Percentiles rank a stretch among this genome's conserved stretches.
Evolutionary conservation across 2,329 filamentous ascomycete species (phyloP).

Genomic region (Aureobasidium leucospermi): DNA sequence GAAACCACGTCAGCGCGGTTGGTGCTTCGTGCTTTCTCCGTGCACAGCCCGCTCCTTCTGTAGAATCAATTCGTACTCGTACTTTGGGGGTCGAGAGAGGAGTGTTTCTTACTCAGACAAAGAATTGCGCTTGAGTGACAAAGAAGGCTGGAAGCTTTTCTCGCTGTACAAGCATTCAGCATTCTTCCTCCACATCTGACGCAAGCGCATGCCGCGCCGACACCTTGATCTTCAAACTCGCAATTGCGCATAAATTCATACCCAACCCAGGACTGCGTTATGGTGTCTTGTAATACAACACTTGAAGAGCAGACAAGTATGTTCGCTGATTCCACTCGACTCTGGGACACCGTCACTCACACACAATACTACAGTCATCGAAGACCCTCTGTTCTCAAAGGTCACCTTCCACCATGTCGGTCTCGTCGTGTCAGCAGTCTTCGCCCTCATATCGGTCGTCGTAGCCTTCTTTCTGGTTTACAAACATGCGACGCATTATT

Average conservation of each 20-base stretch:
- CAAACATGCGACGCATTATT: constrained; percentile 53
- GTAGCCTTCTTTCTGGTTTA: constrained; percentile 49
- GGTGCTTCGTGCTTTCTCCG: not conserved
- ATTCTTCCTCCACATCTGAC: not conserved
- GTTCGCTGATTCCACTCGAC: constrained; percentile 6
- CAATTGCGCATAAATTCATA: not conserved
- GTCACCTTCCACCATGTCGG: constrained; percentile 52
- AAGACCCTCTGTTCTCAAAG: constrained; percentile 43
- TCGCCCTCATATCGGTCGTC: constrained; percentile 44
- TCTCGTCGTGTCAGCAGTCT: constrained; percentile 46
- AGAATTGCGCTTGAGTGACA: not conserved
- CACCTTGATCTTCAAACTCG: not conserved
- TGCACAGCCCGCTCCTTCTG: constrained; percentile 1
- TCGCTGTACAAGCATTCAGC: not conserved
- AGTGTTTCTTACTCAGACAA: not conserved
- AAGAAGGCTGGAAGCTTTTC: not conserved
- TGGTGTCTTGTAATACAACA: constrained; percentile 42
- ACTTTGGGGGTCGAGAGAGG: not conserved
- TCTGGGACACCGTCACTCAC: not conserved
- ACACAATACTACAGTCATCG: constrained; percentile 30
- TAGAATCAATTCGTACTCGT: not conserved
- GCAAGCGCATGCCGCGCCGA: constrained; percentile 6
- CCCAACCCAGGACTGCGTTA: constrained; percentile 5
- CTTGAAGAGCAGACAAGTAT: constrained; percentile 39
- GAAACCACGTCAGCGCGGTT: constrained; percentile 4